Evolutionary conservation across 176 grass and related monocot genomes (phyloP).

Genomic region (barley (Hordeum vulgare)): MorexV3_pseudomolecules_assembly NC_058522.1:22276601-22277100

Average conservation of each 20-base stretch:
- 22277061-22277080: too few relatives aligned
- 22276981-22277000: too few relatives aligned
- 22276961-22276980: too few relatives aligned
- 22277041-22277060: too few relatives aligned
- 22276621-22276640: slow-evolving; percentile 37
- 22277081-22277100: too few relatives aligned
- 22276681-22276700: slow-evolving; percentile 85
- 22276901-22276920: too few relatives aligned
- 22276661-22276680: slow-evolving; percentile 89
- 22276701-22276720: slow-evolving; percentile 82
- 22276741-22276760: slow-evolving; percentile 79
- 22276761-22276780: slow-evolving; percentile 89
- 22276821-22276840: not conserved
- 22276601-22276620: not conserved
- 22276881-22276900: too few relatives aligned
- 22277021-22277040: too few relatives aligned
- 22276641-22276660: slow-evolving; percentile 94
- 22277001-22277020: too few relatives aligned
- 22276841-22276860: not conserved
- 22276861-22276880: too few relatives aligned
- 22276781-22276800: slow-evolving; percentile 37
- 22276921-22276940: too few relatives aligned
- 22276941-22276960: too few relatives aligned
- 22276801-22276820: slow-evolving; percentile 55
- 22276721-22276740: slow-evolving; percentile 98